Evolutionary conservation across 176 grass and related monocot species (phyloP), one percentile per base, ranked within the genome.

Genomic region (Rhynchospora breviuscula): DNA sequence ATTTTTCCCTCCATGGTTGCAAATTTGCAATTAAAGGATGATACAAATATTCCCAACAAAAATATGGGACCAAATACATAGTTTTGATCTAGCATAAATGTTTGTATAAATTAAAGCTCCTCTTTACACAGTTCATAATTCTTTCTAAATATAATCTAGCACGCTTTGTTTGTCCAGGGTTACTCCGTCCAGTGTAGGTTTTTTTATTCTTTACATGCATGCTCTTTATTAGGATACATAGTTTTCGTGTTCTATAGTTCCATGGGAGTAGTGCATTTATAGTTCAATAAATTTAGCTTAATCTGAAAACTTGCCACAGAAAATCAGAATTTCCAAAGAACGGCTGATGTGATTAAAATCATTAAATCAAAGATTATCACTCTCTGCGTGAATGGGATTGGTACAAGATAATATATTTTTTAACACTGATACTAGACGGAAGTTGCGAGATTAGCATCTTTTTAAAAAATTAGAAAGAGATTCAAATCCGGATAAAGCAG

Each of bases 381-480:
- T 52, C 10, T 52, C 49, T 45, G 23, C 0, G 23, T 29, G 3
- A 65, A 29, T 10, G 23, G 12, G 9, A 31, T 65, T 65, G 33
- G 35, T 19, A 10, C 35, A 70, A 46, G 67, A 70, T 70, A 46
- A 47, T 70, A 70, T 70, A 70, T 70, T 70, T n/a, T 70, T 46
- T 45, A 4, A 46, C 3, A 19, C 40, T 44, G 40, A 47, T 46
- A 14, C 67, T 70, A 19, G 17, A 45, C 18, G 40, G 8, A 70
- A 46, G 40, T 70, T 46, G 18, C 15, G 8, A 19, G 40, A 70
- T 70, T 70, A 70, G 67, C 67, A 70, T 46, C 67, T 70, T 19
- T 8, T 70, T 10, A 70, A 46, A 19, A 40, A 67, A 68, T 68
- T 13, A 44, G 67, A 70, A 15, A 46, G 15, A 69, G 67, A 70